phyloP scores from a whole-genome alignment of 352 stramenopile species.

The Phytopythium sindhum region DNA sequence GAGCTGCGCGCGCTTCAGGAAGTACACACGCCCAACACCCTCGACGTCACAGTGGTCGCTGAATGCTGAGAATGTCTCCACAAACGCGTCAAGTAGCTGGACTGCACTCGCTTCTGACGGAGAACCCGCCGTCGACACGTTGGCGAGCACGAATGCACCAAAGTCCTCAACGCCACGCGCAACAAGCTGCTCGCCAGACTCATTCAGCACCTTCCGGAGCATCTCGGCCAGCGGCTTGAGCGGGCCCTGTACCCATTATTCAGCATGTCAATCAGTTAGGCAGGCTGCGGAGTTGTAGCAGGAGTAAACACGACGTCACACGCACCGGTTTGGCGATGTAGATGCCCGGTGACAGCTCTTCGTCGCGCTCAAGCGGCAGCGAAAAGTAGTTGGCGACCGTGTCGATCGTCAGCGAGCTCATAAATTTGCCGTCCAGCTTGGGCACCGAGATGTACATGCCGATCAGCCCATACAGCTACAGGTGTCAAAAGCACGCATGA shows the following conservation, averaged over 20 bases:
- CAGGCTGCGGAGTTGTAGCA: neutral
- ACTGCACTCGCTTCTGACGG: constrained; percentile 31
- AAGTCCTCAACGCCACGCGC: constrained; percentile 58
- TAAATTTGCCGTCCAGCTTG: constrained; percentile 56
- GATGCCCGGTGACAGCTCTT: constrained; percentile 69
- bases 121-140: constrained; percentile 19
- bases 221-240: constrained; percentile 65
- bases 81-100: constrained; percentile 51
- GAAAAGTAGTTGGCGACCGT: constrained; percentile 69
- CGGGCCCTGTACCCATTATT: constrained; percentile 33
- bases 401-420: constrained; percentile 60
- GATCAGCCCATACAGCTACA: constrained; percentile 75
- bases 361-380: constrained; percentile 66
- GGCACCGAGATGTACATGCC: constrained; percentile 82
- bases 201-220: constrained; percentile 54
- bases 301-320: neutral
- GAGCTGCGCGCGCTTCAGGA: constrained; percentile 77
- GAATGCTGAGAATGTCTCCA: constrained; percentile 64
- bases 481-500: neutral
- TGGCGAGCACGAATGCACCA: constrained; percentile 68
- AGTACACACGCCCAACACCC: constrained; percentile 41
- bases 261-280: constrained; percentile 1
- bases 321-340: constrained; percentile 78
- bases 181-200: constrained; percentile 54
- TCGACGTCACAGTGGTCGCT: constrained; percentile 56